Evolutionary conservation across 225 moss, liverwort and hornwort genomes (phyloP).

Genomic region (Polytrichum formosum): DNA sequence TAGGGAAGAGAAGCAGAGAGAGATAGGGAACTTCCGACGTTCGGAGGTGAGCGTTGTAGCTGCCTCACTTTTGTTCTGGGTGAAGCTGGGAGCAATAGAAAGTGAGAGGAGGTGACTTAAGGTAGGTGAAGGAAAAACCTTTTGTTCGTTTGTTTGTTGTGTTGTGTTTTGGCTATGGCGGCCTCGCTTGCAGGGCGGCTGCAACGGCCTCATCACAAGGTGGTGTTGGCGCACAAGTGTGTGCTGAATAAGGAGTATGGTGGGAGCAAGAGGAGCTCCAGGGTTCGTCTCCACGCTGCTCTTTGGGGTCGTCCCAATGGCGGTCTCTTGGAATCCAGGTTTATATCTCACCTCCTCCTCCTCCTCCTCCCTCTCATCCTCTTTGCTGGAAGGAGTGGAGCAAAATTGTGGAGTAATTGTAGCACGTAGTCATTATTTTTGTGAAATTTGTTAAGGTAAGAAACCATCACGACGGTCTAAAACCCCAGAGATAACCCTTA

Average conservation of each 20-base stretch:
- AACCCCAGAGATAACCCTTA: not conserved
- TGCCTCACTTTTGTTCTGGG: no score
- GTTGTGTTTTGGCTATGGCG: conserved; percentile 21
- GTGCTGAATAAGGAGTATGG: conserved; percentile 6
- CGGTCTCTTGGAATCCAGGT: conserved; percentile 24
- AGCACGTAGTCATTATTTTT: not conserved
- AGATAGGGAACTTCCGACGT: no score
- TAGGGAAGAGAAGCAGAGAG: no score
- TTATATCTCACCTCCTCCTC: not conserved
- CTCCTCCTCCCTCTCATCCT: not conserved
- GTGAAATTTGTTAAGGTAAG: not conserved
- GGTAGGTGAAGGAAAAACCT: no score
- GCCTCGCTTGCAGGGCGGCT: conserved; percentile 43
- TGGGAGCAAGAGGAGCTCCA: conserved; percentile 12
- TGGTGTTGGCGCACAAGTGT: conserved; percentile 8
- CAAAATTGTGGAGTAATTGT: not conserved
- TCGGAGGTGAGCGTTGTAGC: no score
- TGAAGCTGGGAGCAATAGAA: no score
- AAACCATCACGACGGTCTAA: not conserved
- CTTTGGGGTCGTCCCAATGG: conserved; percentile 11
- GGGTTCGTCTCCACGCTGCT: conserved; percentile 18
- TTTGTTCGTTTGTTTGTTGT: no score
- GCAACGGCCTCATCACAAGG: conserved; percentile 34
- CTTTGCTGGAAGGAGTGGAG: not conserved
- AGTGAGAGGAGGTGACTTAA: no score